Conservation (phyloP, 83 land plant genomes). For the Picea engelmannii region DNA sequence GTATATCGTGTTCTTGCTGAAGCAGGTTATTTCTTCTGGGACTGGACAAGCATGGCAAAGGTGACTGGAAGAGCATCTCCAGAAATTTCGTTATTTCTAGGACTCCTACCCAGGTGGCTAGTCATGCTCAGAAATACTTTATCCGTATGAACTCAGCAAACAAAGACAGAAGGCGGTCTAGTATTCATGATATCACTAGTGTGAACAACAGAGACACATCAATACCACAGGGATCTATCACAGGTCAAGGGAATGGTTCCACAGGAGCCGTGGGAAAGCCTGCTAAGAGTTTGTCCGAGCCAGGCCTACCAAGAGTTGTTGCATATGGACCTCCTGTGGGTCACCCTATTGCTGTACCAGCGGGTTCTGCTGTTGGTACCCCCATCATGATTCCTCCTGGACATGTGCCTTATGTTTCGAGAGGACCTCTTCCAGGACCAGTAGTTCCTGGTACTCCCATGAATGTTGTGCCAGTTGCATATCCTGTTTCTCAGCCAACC, state of each 20-base stretch:
- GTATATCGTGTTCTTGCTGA: not conserved
- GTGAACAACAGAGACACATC: constrained; percentile 46
- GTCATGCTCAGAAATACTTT: constrained; percentile 94
- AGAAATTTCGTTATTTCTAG: constrained; percentile 82
- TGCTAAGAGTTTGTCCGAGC: constrained; percentile 30
- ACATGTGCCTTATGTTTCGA: constrained; percentile 46
- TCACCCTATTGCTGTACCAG: constrained; percentile 51
- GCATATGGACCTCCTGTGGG: constrained; percentile 55
- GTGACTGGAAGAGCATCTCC: constrained; percentile 94
- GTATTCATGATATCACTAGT: constrained; percentile 92
- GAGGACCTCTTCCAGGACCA: constrained; percentile 39
- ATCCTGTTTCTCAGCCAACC: constrained; percentile 52
- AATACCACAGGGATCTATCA: constrained; percentile 66
- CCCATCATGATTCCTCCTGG: constrained; percentile 33
- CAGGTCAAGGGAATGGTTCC: constrained; percentile 53
- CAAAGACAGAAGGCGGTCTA: too few species aligned
- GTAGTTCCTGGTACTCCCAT: constrained; percentile 66
- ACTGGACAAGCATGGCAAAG: constrained; percentile 86
- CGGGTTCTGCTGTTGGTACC: constrained; percentile 54
- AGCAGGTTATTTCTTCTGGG: constrained; percentile 82
- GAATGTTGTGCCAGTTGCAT: constrained; percentile 40
- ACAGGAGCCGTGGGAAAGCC: constrained; percentile 39
- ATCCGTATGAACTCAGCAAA: too few species aligned
- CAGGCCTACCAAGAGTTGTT: constrained; percentile 34
- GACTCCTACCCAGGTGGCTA: constrained; percentile 94